A percentile compares a stretch with the other conserved stretches of the same genome.
These are phyloP conservation scores for Termitomyces eurrhizus DNA, from an alignment of 768 basidiomycete species.

Conservation along the genomic window DNA sequence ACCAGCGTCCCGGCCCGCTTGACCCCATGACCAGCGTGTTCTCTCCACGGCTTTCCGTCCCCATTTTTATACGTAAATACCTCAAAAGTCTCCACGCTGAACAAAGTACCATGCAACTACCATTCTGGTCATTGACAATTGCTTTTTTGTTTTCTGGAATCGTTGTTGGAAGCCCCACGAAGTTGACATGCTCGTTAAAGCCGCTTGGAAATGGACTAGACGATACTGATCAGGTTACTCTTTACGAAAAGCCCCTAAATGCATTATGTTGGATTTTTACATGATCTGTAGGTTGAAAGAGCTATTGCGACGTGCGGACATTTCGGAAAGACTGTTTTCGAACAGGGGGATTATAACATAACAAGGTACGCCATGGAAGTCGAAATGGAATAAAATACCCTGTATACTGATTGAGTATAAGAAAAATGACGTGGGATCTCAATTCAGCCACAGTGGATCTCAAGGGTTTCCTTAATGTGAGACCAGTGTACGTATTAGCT, in stretches of 20 bases:
- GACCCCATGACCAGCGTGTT: conserved; percentile 10
- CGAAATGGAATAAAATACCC: neutral
- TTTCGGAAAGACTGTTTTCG: conserved; percentile 41
- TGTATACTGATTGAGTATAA: conserved; percentile 11
- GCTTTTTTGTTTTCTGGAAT: neutral
- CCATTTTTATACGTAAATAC: neutral
- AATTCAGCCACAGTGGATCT: conserved; percentile 39
- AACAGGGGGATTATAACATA: conserved; percentile 44
- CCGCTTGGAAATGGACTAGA: conserved; percentile 36
- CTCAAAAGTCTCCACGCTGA: neutral
- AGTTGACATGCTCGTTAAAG: conserved; percentile 20
- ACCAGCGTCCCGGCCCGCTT: conserved; percentile 12
- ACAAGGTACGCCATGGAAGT: conserved; percentile 34
- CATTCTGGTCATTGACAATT: conserved; percentile 3
- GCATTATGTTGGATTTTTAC: neutral
- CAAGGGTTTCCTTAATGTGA: conserved; percentile 41
- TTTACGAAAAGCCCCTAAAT: neutral
- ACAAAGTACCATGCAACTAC: conserved; percentile 3
- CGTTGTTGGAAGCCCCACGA: neutral
- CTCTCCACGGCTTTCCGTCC: neutral
- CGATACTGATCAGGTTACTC: conserved; percentile 34
- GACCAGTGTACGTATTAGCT: conserved; percentile 3
- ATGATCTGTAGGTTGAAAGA: conserved; percentile 34
- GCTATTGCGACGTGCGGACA: conserved; percentile 49
- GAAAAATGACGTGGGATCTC: conserved; percentile 55